Base-by-base conservation (phyloP, 192 early-diverging fungal genomes). In the Chytriomyces sp. region DNA sequence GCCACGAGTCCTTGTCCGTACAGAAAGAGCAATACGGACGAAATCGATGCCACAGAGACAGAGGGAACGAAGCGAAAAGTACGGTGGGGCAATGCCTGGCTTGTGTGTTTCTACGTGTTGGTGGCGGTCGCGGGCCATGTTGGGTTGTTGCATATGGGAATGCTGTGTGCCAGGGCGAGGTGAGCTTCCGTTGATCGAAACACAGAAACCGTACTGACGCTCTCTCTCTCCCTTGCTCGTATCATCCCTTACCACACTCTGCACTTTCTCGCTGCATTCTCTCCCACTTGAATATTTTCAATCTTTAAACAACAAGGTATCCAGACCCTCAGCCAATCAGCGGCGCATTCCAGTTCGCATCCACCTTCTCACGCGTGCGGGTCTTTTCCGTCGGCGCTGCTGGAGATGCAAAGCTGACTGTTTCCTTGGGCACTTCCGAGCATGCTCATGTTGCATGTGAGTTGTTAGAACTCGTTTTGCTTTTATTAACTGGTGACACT, bases 271-370 rank as follows among this genome's bases (percentile, higher is more conserved):
- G 1, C 53, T 57, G 20, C 16, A 20, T n/a, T 13, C 16, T 57
- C 35, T 35, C 35, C 35, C 35, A 20, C 53, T 20, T 57, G 16
- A 13, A 57, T n/a, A 1, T 20, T 20, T 20, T 20, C 1, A 57
- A 57, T 57, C 53, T n/a, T 20, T 4, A 20, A 13, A 57, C 53
- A 57, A n/a, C 53, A 13, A 57, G 53, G 53, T 35, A 35, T 35
- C 53, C 53, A 57, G 53, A 57, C 53, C 53, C 53, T n/a, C 53
- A 57, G 53, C 53, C 53, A 57, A 57, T 57, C 53, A n/a, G 16
- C 16, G 53, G 53, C 53, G 53, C 53, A 57, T 57, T 57, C 20
- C 53, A 57, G 53, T 57, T 57, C 53, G 16, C 13, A 20, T 13
- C 53, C 13, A 57, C 53, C 13, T 57, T n/a, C 53, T 57, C 53